These are phyloP conservation scores for Diaporthe eres DNA, from an alignment of 2,329 filamentous ascomycete species.

Conservation along the genomic window DNA sequence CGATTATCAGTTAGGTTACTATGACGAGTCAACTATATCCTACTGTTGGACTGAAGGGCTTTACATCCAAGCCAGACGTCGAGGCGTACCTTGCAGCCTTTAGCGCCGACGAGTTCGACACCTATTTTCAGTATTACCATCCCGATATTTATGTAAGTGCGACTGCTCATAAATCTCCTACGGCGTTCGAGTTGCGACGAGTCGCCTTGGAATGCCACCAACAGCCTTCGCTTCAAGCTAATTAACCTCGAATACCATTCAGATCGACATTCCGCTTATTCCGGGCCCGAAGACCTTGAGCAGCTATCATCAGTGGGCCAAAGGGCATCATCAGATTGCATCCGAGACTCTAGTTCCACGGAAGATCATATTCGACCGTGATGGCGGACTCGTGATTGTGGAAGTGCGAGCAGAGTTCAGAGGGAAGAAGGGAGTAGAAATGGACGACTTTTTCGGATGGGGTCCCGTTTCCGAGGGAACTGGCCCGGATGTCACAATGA, in stretches of 20 bases:
- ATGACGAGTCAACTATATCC: constrained; percentile 6
- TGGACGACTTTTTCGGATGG: constrained; percentile 19
- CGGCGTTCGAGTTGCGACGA: neutral
- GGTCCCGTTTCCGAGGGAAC: neutral
- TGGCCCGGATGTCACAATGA: constrained; percentile 9
- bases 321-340: constrained; percentile 10
- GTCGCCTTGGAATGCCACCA: fast-evolving
- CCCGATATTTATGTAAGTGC: constrained; percentile 5
- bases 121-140: constrained; percentile 10
- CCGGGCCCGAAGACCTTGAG: neutral
- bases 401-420: constrained; percentile 15
- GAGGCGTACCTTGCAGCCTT: constrained; percentile 17
- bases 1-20: neutral
- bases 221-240: neutral
- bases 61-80: constrained; percentile 11
- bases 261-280: constrained; percentile 14
- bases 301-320: constrained; percentile 18
- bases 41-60: constrained; percentile 10
- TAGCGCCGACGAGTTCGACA: constrained; percentile 17
- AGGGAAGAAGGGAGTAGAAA: constrained; percentile 6
- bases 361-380: constrained; percentile 14
- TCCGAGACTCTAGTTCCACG: constrained; percentile 11
- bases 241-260: neutral
- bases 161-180: neutral
- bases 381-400: neutral